Evolutionary conservation across 768 basidiomycete species (phyloP).

Genomic region (Holtermannia corniformis): DNA sequence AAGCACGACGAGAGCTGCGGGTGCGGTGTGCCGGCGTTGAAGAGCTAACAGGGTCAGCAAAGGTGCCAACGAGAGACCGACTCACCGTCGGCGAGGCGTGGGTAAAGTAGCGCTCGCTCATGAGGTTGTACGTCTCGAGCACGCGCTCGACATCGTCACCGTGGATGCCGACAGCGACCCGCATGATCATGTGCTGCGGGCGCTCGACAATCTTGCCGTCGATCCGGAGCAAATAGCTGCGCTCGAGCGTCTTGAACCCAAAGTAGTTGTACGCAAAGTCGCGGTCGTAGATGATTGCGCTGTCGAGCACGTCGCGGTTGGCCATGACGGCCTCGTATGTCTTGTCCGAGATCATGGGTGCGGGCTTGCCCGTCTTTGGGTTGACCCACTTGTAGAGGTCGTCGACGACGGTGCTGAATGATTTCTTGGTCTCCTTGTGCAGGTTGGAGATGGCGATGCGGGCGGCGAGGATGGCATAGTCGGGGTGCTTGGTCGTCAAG

Average conservation of each 20-base stretch:
- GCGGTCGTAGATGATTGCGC: constrained; percentile 93
- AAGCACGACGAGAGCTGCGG: constrained; percentile 94
- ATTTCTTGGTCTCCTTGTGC: constrained; percentile 99
- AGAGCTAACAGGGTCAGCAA: constrained; percentile 46
- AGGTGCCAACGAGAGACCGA: neutral
- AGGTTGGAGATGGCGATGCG: constrained; percentile 97
- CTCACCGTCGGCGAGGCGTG: constrained; percentile 76
- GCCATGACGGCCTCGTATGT: constrained; percentile 72
- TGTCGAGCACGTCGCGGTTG: constrained; percentile 74
- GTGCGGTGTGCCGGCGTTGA: constrained; percentile 94
- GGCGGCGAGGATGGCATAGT: constrained; percentile 95
- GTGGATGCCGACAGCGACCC: constrained; percentile 96
- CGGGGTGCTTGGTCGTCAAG: constrained; percentile 92
- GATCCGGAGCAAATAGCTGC: constrained; percentile 90
- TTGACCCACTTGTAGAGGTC: constrained; percentile 92
- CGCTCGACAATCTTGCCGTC: constrained; percentile 91
- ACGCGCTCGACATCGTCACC: constrained; percentile 78
- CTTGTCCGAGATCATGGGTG: constrained; percentile 84
- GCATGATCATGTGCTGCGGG: constrained; percentile 99
- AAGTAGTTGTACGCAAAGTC: constrained; percentile 98
- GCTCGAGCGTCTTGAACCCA: constrained; percentile 99
- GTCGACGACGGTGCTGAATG: constrained; percentile 79
- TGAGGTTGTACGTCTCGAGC: constrained; percentile 78
- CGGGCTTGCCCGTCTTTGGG: constrained; percentile 79
- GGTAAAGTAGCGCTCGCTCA: constrained; percentile 97